Evolutionary conservation across 1,284 basidiomycete species (phyloP), one percentile per base, ranked within the genome.

Genomic region (Heterobasidion irregulare): DNA sequence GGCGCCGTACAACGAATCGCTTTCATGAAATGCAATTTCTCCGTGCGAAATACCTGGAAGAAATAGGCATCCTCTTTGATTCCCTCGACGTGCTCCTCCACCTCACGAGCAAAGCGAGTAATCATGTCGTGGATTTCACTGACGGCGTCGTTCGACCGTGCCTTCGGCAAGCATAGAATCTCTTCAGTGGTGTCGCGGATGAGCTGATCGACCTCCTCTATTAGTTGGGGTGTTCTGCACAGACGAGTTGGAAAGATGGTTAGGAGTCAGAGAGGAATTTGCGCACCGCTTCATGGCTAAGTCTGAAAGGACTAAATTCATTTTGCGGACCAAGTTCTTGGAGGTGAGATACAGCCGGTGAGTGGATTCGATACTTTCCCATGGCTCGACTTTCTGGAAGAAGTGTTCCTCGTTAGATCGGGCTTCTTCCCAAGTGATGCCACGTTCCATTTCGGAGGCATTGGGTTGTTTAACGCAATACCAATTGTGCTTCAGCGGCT

Each of bases 401-500:
- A 84, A 94, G 26, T 82, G 70, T 55, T 78, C 73, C 69, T 94
- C 89, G 61, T 75, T 66, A 15, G 67, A 63, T 0, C 86, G 78
- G 0, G 86, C 86, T 7, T 79, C 73, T 2, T 66, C 63, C 79
- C 83, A 88, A 0, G 79, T 78, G 36, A 86, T 76, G 2, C 82
- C 82, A 3, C 66, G 61, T 43, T 72, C 70, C 10, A 90, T 67
- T 5, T 80, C 77, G 6, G 72, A 72, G 0, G 83, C 78, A 41
- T 78, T 77, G 0, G 86, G 86, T 53, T 86, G 86, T 61, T 89
- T 88, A 8, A 89, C 85, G 52, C 81, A 83, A 63, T 76, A 89
- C 85, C 86, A 90, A 8, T 82, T 82, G 55, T 88, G 79, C 1
- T 56, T 61, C 1, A 88, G 71, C 0, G 76, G 63, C 52, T 84